These are phyloP conservation scores for Filobasidium wieringae DNA, from an alignment of 768 basidiomycete species.

Conservation along the genomic window DNA sequence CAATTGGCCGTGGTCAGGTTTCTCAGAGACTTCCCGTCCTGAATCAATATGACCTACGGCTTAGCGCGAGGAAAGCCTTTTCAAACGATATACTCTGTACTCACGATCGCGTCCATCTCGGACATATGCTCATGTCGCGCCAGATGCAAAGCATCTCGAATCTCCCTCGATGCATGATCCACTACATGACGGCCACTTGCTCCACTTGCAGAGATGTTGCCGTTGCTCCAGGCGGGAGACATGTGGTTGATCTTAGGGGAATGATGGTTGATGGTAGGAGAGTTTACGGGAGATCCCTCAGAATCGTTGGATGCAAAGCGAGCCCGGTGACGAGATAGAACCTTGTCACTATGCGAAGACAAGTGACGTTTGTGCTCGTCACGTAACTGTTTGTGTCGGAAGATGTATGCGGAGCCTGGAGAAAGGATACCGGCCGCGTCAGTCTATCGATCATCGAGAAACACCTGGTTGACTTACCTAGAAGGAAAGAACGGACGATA, in stretches of 20 bases:
- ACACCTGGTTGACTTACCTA: slow-evolving; percentile 47
- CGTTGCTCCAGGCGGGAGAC: slow-evolving; percentile 1
- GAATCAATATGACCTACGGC: neutral
- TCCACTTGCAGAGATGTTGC: slow-evolving; percentile 11
- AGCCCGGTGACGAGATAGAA: slow-evolving; percentile 14
- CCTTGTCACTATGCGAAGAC: slow-evolving; percentile 25
- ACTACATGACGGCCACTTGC: slow-evolving; percentile 49
- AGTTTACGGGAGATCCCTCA: slow-evolving; percentile 8
- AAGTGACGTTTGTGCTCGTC: slow-evolving; percentile 35
- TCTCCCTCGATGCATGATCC: slow-evolving; percentile 35
- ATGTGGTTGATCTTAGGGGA: slow-evolving; percentile 6
- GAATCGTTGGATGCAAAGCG: slow-evolving; percentile 5
- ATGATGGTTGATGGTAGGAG: no score
- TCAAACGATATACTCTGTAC: no score
- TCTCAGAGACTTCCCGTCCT: slow-evolving; percentile 43
- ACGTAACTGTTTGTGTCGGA: slow-evolving; percentile 48
- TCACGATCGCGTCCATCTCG: slow-evolving; percentile 55
- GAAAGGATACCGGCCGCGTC: neutral
- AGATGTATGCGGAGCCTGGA: slow-evolving; percentile 62
- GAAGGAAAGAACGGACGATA: slow-evolving; percentile 69
- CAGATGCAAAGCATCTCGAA: slow-evolving; percentile 47
- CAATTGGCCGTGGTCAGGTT: slow-evolving; percentile 32
- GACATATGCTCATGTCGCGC: slow-evolving; percentile 65
- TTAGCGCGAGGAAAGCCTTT: no score
- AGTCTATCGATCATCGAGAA: neutral